Conservation (phyloP, 768 basidiomycete species). For the Serpula lacrymans region DNA sequence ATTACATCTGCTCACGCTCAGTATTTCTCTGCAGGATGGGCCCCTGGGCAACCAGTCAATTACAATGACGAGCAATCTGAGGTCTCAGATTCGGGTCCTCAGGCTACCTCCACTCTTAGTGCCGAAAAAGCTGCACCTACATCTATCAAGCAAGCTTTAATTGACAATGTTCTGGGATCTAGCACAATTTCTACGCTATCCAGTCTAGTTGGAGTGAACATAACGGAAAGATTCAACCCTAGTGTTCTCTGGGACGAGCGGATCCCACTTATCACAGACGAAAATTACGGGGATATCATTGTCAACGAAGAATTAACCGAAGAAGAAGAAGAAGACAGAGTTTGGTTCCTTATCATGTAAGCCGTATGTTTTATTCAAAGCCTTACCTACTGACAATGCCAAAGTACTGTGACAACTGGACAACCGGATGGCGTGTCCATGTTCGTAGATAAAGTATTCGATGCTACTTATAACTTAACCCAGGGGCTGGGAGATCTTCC, state of each 20-base stretch:
- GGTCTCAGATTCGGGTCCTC: conserved; percentile 10
- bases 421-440: conserved; percentile 66
- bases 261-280: conserved; percentile 77
- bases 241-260: conserved; percentile 61
- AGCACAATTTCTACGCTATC: conserved; percentile 55
- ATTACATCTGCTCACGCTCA: conserved; percentile 48
- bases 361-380: conserved; percentile 20
- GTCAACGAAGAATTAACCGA: conserved; percentile 63
- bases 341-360: conserved; percentile 80
- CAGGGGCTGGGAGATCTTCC: conserved; percentile 57
- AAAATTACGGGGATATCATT: conserved; percentile 71
- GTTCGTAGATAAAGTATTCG: conserved; percentile 69
- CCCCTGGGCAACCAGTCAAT: conserved; percentile 60
- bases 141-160: conserved; percentile 22
- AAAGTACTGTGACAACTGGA: conserved; percentile 55
- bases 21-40: conserved; percentile 82
- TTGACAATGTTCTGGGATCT: conserved; percentile 42
- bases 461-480: conserved; percentile 67
- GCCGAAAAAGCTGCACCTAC: conserved; percentile 21
- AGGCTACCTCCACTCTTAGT: conserved; percentile 9
- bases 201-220: conserved; percentile 62
- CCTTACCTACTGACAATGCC: not conserved
- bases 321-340: conserved; percentile 62
- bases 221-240: conserved; percentile 50
- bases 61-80: conserved; percentile 9